These are phyloP conservation scores for Stenocarpella maydis DNA, from an alignment of 2,329 filamentous ascomycete species.

Conservation along the genomic window DNA sequence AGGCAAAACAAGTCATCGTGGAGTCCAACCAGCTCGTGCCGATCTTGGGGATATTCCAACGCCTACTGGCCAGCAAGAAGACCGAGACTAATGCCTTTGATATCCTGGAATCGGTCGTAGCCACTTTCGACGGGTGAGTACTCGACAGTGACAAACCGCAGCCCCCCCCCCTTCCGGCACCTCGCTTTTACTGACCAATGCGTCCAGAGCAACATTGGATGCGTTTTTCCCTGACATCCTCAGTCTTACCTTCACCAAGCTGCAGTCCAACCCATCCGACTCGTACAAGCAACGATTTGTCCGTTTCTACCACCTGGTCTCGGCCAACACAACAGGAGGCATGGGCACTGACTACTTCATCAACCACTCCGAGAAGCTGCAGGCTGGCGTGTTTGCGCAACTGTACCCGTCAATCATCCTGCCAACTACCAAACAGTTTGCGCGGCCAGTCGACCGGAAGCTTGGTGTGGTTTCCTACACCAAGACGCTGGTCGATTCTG, in stretches of 20 bases:
- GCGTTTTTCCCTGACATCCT: slow-evolving; percentile 83
- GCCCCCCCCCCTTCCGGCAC: too few relatives aligned
- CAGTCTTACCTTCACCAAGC: slow-evolving; percentile 79
- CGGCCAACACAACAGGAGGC: slow-evolving; percentile 78
- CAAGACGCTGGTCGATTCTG: slow-evolving; percentile 87
- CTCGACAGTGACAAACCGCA: neutral
- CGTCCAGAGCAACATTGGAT: slow-evolving; percentile 67
- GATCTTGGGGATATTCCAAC: slow-evolving; percentile 95
- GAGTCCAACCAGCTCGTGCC: slow-evolving; percentile 84
- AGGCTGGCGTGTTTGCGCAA: slow-evolving; percentile 80
- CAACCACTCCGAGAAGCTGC: slow-evolving; percentile 80
- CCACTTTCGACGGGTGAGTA: slow-evolving; percentile 75
- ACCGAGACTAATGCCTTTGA: slow-evolving; percentile 91
- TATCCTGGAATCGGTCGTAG: slow-evolving; percentile 81
- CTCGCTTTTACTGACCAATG: slow-evolving; percentile 14
- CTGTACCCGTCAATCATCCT: slow-evolving; percentile 90
- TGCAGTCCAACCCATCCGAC: slow-evolving; percentile 75
- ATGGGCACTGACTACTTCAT: slow-evolving; percentile 94
- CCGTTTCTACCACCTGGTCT: slow-evolving; percentile 93
- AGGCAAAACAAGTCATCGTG: slow-evolving; percentile 76
- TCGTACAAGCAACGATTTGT: slow-evolving; percentile 87
- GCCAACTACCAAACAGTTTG: slow-evolving; percentile 86
- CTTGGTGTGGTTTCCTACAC: slow-evolving; percentile 91
- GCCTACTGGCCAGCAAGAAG: slow-evolving; percentile 80
- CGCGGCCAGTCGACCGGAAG: slow-evolving; percentile 89